Percentiles rank a stretch among this genome's conserved stretches.
These are phyloP conservation scores for Calocybe gangraenosa DNA, from an alignment of 768 basidiomycete species.

Conservation along the genomic window DNA sequence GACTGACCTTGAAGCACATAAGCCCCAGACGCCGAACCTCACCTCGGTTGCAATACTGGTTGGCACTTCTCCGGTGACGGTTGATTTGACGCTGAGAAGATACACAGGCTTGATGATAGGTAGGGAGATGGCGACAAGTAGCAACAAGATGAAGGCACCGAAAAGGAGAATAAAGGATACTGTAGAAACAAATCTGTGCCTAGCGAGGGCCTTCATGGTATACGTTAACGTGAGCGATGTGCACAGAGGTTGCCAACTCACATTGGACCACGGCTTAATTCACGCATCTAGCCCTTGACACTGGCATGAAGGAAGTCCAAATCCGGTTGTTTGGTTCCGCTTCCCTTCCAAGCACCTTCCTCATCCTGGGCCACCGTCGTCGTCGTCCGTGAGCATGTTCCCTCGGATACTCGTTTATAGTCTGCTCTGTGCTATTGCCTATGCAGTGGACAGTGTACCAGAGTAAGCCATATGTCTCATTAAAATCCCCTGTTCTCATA, in stretches of 20 bases:
- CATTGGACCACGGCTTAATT: too few relatives aligned
- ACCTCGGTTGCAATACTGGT: constrained; percentile 57
- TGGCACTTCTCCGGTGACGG: constrained; percentile 24
- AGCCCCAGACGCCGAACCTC: constrained; percentile 80
- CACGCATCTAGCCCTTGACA: too few relatives aligned
- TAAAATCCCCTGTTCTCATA: neutral
- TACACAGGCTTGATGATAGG: constrained; percentile 72
- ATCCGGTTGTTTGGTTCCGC: constrained; percentile 1
- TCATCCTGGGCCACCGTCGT: neutral
- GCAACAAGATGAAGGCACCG: constrained; percentile 63
- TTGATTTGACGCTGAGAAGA: constrained; percentile 46
- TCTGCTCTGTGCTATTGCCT: constrained; percentile 2
- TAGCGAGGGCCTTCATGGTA: constrained; percentile 27
- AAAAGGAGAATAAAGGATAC: constrained; percentile 48
- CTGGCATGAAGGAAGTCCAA: too few relatives aligned
- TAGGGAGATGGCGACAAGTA: constrained; percentile 72
- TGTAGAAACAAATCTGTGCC: constrained; percentile 44
- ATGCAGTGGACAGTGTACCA: constrained; percentile 6
- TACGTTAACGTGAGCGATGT: too few relatives aligned
- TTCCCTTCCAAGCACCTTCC: neutral
- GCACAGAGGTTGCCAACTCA: too few relatives aligned
- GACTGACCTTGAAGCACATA: constrained; percentile 52
- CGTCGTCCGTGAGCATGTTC: constrained; percentile 1
- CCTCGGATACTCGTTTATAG: constrained; percentile 3
- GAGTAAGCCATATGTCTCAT: constrained; percentile 10